A percentile compares a stretch with the other conserved stretches of the same genome.
phyloP scores from a whole-genome alignment of 2,329 filamentous ascomycete genomes.

The Teratosphaeria epicoccoides region DNA sequence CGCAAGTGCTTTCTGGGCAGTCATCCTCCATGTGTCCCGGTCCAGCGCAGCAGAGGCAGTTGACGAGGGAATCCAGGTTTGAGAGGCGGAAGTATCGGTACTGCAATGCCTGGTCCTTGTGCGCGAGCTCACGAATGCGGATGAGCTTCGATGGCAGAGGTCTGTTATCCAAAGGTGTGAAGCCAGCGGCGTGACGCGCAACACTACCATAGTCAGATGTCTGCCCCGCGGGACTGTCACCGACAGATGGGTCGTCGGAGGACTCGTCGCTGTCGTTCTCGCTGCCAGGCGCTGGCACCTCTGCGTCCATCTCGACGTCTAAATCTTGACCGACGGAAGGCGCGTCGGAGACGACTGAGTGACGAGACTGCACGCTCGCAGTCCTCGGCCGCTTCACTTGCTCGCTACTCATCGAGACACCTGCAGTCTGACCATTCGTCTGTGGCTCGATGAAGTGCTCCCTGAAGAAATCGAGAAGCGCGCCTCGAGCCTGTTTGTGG shows the following conservation, averaged over 20 bases:
- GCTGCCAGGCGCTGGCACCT: not conserved
- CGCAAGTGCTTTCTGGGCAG: conserved; percentile 7
- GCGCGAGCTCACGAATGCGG: conserved; percentile 5
- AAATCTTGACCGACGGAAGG: not conserved
- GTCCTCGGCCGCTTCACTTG: not conserved
- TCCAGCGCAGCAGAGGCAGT: conserved; percentile 12
- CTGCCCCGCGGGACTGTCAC: not conserved
- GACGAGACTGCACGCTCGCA: not conserved
- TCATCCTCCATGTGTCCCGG: conserved; percentile 7
- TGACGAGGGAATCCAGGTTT: conserved; percentile 5
- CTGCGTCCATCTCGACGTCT: not conserved
- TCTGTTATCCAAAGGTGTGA: not conserved
- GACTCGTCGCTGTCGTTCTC: not conserved
- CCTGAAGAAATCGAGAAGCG: not conserved
- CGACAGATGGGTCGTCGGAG: not conserved
- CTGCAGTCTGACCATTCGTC: not conserved
- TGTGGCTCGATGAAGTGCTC: not conserved
- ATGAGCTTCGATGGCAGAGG: not conserved
- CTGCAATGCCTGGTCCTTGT: conserved; percentile 10
- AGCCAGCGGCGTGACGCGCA: not conserved
- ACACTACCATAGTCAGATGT: not conserved
- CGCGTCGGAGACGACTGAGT: not conserved
- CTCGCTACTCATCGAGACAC: not conserved
- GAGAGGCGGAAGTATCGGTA: conserved; percentile 9
- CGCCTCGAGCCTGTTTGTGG: not conserved